These are phyloP conservation scores for Reutealis trisperma DNA, from an alignment of 345 rosid species.

Conservation along the genomic window DNA sequence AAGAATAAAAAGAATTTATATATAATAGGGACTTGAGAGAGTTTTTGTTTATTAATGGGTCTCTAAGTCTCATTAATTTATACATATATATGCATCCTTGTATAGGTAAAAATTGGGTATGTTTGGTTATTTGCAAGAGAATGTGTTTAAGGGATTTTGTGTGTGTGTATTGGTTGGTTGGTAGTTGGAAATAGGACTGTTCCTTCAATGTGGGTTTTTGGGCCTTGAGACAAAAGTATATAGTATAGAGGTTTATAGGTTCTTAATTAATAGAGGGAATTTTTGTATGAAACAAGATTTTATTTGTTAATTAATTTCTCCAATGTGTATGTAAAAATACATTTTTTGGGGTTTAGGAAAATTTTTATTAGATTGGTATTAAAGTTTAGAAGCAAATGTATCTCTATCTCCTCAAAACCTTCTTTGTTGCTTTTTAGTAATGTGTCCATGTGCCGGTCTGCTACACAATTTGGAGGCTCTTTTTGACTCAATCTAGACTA, in stretches of 20 bases:
- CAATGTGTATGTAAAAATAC: conserved; percentile 14
- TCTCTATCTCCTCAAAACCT: conserved; percentile 36
- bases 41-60: conserved; percentile 6
- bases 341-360: conserved; percentile 28
- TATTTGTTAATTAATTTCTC: conserved; percentile 13
- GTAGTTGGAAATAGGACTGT: conserved; percentile 16
- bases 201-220: conserved; percentile 31
- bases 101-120: conserved; percentile 9
- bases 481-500: conserved; percentile 64
- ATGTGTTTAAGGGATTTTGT: neutral
- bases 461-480: conserved; percentile 38
- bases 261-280: conserved; percentile 30
- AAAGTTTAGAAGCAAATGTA: conserved; percentile 23
- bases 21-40: neutral
- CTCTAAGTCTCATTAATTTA: neutral
- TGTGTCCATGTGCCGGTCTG: conserved; percentile 32
- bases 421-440: conserved; percentile 42
- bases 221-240: conserved; percentile 18
- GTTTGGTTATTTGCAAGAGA: conserved; percentile 33
- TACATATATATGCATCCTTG: neutral
- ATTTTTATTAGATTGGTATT: neutral
- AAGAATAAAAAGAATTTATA: neutral
- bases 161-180: conserved; percentile 2
- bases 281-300: conserved; percentile 24
- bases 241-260: conserved; percentile 12